Conservation (phyloP, 2,329 filamentous ascomycete species). For the Sphaceloma murrayae region DNA sequence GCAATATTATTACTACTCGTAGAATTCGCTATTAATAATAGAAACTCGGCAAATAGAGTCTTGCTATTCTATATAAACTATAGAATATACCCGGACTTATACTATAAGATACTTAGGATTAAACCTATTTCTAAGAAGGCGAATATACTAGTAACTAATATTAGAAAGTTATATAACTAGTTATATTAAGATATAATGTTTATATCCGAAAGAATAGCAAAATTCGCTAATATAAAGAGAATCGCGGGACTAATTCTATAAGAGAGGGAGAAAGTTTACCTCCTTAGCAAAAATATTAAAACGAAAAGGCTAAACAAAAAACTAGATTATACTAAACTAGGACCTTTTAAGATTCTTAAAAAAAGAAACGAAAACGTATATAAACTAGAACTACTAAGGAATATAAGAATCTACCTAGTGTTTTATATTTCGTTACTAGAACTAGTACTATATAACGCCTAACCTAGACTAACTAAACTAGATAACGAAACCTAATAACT, state of each 20-base stretch:
- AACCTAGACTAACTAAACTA: not conserved
- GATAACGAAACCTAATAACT: not conserved
- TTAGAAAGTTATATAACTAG: slow-evolving; percentile 6
- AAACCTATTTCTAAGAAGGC: slow-evolving; percentile 11
- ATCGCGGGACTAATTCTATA: slow-evolving; percentile 15
- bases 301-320: slow-evolving; percentile 16
- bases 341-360: slow-evolving; percentile 16
- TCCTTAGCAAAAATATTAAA: slow-evolving; percentile 18
- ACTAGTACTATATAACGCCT: slow-evolving; percentile 1
- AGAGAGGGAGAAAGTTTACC: not conserved
- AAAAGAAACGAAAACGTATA: slow-evolving; percentile 16
- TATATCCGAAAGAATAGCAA: not conserved
- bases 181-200: slow-evolving; percentile 13
- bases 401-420: slow-evolving; percentile 17
- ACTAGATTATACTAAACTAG: slow-evolving; percentile 16
- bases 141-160: not conserved
- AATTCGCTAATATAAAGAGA: not conserved
- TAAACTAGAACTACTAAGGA: slow-evolving; percentile 12
- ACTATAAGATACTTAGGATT: slow-evolving; percentile 6
- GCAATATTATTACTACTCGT: not conserved
- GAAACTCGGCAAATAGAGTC: not conserved
- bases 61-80: slow-evolving; percentile 5
- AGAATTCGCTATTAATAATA: slow-evolving; percentile 17
- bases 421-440: slow-evolving; percentile 19
- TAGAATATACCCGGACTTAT: slow-evolving; percentile 1